These are phyloP conservation scores for Asterella californica DNA, from an alignment of 225 moss, liverwort and hornwort genomes.

Conservation along the genomic window DNA sequence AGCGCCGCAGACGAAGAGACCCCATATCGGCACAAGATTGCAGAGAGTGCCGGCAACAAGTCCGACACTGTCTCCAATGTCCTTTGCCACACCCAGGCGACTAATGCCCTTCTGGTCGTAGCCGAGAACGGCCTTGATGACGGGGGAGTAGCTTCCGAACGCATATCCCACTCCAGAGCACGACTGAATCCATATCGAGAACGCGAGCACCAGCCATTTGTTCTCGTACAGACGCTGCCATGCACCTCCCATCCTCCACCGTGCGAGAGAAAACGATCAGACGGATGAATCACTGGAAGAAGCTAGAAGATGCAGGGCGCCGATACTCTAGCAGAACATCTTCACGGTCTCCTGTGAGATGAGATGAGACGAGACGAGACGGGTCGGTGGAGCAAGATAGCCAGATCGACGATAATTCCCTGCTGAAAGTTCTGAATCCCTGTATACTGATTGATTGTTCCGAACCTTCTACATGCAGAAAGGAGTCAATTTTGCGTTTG, in stretches of 20 bases:
- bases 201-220: constrained; percentile 77
- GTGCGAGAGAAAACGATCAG: background rate
- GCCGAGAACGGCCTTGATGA: constrained; percentile 61
- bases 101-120: constrained; percentile 89
- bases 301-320: too few relatives aligned
- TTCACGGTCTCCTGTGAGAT: background rate
- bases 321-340: background rate
- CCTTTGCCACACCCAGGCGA: constrained; percentile 77
- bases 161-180: constrained; percentile 84
- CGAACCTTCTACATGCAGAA: background rate
- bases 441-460: background rate
- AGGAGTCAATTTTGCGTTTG: constrained; percentile 1
- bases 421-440: background rate
- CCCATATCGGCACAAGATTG: constrained; percentile 72
- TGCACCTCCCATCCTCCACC: constrained; percentile 5
- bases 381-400: background rate
- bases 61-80: constrained; percentile 82
- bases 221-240: constrained; percentile 27
- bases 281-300: background rate
- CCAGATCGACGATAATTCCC: background rate
- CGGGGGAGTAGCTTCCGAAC: constrained; percentile 84
- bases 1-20: constrained; percentile 58
- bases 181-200: constrained; percentile 81
- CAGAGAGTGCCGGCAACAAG: constrained; percentile 62
- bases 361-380: background rate